Evolutionary conservation across 1,284 basidiomycete species (phyloP).

Genomic region (Cutaneotrichosporon sp.): DNA sequence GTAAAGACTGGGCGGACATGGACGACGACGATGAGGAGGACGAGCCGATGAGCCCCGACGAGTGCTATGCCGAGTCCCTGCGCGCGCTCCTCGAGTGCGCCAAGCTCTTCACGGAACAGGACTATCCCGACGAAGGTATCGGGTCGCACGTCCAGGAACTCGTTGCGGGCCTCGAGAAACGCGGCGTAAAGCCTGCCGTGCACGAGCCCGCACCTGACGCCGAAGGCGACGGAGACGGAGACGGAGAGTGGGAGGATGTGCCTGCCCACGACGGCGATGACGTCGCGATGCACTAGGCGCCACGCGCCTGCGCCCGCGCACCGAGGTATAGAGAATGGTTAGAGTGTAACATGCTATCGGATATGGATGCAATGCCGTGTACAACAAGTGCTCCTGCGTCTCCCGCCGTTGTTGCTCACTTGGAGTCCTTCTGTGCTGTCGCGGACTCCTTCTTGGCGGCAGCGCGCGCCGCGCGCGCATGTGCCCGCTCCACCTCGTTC

Average conservation of each 20-base stretch:
- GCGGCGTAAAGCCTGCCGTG: constrained; percentile 63
- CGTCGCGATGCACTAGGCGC: constrained; percentile 57
- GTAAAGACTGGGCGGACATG: constrained; percentile 8
- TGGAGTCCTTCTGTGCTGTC: too few species aligned
- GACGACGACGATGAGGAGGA: constrained; percentile 38
- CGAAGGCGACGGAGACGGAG: constrained; percentile 44
- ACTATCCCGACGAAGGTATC: constrained; percentile 71
- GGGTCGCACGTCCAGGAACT: constrained; percentile 72
- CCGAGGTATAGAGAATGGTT: constrained; percentile 1
- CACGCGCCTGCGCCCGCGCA: constrained; percentile 36
- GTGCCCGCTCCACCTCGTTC: constrained; percentile 24
- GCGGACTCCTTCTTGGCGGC: constrained; percentile 4
- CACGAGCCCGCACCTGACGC: constrained; percentile 48
- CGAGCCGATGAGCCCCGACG: constrained; percentile 64
- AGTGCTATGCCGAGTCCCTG: constrained; percentile 71
- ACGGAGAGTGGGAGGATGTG: constrained; percentile 49
- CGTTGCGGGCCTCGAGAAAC: constrained; percentile 60
- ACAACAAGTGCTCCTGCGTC: constrained; percentile 6
- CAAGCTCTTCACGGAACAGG: constrained; percentile 66
- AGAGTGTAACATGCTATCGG: constrained; percentile 2
- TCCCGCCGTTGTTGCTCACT: too few species aligned
- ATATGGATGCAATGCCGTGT: background rate
- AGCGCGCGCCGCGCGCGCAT: constrained; percentile 13
- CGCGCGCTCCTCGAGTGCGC: constrained; percentile 76
- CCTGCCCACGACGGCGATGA: constrained; percentile 55